Evolutionary conservation across 2,329 filamentous ascomycete genomes (phyloP), one percentile per base, ranked within the genome.

Genomic region (Aspergillus sp.): DNA sequence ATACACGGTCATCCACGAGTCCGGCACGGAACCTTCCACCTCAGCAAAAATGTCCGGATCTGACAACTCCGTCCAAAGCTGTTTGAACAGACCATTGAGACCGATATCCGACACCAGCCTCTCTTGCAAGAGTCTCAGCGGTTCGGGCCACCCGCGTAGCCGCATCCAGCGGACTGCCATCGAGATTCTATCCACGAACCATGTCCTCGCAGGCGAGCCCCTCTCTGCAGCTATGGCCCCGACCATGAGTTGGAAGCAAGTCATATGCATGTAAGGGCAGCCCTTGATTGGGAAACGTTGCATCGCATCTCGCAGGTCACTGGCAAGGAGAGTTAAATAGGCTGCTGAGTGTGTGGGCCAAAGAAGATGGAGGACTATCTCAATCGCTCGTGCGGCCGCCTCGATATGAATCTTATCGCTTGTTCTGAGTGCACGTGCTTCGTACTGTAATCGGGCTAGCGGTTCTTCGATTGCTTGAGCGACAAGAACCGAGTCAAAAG

Each of bases 391-490:
- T 22, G 58, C 52, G 8, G 52, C 47, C 5, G 58, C 58, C 9
- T 60, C 58, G 6, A 60, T 19, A 7, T 43, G 52, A 5, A 43
- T 7, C 11, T 56, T 50, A 4, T 50, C n/a, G 6, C n/a, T 23
- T 1, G 23, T 23, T 38, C 58, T 31, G 7, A 60, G 58, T 13
- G 53, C 34, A 11, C 58, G 51, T 7, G 52, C 15, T 52, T 60
- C 46, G 28, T 52, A 46, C n/a, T 60, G 58, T 30, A 60, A 15
- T n/a, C 15, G 43, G 3, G 47, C 46, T n/a, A 60, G 28, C 2
- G 58, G 58, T n/a, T 52, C 58, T 52, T 60, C 58, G 19, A 60
- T 52, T 17, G 38, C 53, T 31, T 15, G 46, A 8, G 58, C 58
- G n/a, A 55, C 17, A 8, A 13, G n/a, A 3, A 8, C 23, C 1